Percentiles rank a stretch among this genome's conserved stretches.
Conservation (phyloP, 2,329 filamentous ascomycete genomes). For the Cercospora sp. region DNA sequence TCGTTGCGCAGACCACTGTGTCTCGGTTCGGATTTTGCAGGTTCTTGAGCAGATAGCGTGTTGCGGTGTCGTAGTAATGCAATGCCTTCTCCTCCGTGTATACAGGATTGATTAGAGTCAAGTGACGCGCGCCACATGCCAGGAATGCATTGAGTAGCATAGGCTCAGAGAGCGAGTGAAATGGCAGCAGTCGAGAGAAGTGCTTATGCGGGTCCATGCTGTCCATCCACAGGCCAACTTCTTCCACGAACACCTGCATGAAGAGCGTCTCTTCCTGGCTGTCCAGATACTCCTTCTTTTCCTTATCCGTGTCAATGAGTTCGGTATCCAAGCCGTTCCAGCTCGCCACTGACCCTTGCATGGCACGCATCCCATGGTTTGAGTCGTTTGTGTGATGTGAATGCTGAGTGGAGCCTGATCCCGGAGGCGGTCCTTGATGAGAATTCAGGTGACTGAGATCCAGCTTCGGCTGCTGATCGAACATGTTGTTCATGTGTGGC, state of each 20-base stretch:
- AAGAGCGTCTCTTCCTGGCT: constrained; percentile 78
- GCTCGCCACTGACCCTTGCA: constrained; percentile 32
- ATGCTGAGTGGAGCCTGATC: constrained; percentile 30
- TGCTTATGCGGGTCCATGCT: constrained; percentile 80
- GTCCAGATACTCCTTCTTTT: constrained; percentile 64
- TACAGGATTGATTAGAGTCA: constrained; percentile 68
- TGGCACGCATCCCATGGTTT: constrained; percentile 28
- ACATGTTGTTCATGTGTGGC: constrained; percentile 42
- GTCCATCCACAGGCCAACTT: constrained; percentile 94
- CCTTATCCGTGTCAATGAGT: constrained; percentile 44
- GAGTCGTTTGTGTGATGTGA: constrained; percentile 30
- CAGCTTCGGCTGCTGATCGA: constrained; percentile 41
- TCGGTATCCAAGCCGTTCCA: constrained; percentile 43
- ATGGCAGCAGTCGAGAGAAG: constrained; percentile 82
- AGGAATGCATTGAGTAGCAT: constrained; percentile 89
- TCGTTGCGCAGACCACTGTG: constrained; percentile 79
- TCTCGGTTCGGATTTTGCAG: constrained; percentile 84
- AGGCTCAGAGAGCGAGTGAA: constrained; percentile 75
- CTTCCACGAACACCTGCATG: constrained; percentile 89
- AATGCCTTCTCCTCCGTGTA: constrained; percentile 76
- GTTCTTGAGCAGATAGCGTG: constrained; percentile 71
- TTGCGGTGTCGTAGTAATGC: constrained; percentile 84
- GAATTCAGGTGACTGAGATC: constrained; percentile 34
- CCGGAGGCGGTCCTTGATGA: constrained; percentile 24
- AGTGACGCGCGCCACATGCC: constrained; percentile 82